phyloP scores from a whole-genome alignment of 208 protist genomes.

The Acanthamoeba castellanii region DNA sequence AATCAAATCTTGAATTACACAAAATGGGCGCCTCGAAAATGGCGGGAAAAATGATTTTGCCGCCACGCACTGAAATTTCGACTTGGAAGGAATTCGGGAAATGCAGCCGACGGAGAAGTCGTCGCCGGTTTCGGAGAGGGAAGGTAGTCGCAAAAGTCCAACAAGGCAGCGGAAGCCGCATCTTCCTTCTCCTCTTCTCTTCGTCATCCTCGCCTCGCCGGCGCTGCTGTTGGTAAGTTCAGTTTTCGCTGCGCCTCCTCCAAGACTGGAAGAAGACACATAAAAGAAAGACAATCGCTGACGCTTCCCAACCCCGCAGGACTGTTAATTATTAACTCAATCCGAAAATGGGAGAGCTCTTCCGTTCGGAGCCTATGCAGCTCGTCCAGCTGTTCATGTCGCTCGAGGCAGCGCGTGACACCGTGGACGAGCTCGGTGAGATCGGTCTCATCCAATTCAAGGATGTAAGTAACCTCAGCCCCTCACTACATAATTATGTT shows the following conservation, averaged over 20 bases:
- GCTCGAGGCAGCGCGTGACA: conserved; percentile 97
- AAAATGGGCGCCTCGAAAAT: not conserved
- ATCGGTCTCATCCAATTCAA: conserved; percentile 96
- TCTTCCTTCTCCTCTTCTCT: not conserved
- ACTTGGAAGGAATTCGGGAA: not conserved
- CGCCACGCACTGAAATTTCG: not conserved
- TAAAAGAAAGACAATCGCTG: too few species aligned
- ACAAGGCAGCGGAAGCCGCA: not conserved
- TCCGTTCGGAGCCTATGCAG: conserved; percentile 97
- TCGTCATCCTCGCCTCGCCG: not conserved
- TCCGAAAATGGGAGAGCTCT: conserved; percentile 87
- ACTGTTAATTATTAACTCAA: not conserved
- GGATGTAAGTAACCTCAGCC: conserved; percentile 92
- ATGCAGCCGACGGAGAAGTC: not conserved
- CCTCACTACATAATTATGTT: not conserved
- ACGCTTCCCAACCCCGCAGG: not conserved
- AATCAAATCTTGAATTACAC: not conserved
- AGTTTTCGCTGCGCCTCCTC: not conserved
- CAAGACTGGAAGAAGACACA: not conserved
- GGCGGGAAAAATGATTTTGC: not conserved
- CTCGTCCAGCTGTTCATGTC: conserved; percentile 97
- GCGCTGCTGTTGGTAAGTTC: not conserved
- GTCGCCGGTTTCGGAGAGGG: not conserved
- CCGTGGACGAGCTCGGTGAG: conserved; percentile 96
- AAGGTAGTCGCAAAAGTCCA: not conserved